Evolutionary conservation across 2,329 filamentous ascomycete genomes (phyloP), one percentile per base, ranked within the genome.

Genomic region (Curvularia verruculosa): DNA sequence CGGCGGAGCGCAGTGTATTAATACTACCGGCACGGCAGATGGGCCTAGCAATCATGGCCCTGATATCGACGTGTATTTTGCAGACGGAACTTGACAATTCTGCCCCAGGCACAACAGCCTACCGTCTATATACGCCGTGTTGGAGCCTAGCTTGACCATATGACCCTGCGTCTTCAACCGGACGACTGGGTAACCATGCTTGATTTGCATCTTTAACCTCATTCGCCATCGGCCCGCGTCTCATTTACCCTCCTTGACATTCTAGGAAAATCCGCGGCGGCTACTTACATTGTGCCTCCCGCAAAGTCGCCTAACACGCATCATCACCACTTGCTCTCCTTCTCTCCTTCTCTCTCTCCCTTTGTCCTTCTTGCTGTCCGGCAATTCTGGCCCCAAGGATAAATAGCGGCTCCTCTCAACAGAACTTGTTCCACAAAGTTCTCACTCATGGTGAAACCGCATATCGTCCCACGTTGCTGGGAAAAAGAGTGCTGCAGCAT

Each of bases 101-200:
- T 59, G 55, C 58, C 55, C 53, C 54, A 59, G 51, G 51, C 54
- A 51, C 56, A 56, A 49, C 53, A 51, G 49, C 53, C 59, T 59
- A 37, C 55, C 62, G 61, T 63, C 59, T 63, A 66, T 65, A 64
- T 65, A 66, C 60, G 53, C 53, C 59, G 54, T 60, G 49, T 62
- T 59, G 64, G 57, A 67, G 53, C 52, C 61, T 64, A 65, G 64
- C 54, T 48, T 41, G 50, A 39, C 15, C 56, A 62, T 55, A 61
- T 58, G 61, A 60, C 53, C 58, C 58, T 65, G 59, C 62, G 54
- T 63, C 61, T 66, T 68, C 67, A 62, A 59, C 67, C 67, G 64
- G 57, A 56, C 44, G 54, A 51, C 55, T 59, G 57, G 56, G 58
- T 19, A 52, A 49, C 31, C 48, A 52, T 57, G 29, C 26, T 54